Base-by-base conservation (phyloP, 352 stramenopile species). In the Aphanomyces invadans region DNA sequence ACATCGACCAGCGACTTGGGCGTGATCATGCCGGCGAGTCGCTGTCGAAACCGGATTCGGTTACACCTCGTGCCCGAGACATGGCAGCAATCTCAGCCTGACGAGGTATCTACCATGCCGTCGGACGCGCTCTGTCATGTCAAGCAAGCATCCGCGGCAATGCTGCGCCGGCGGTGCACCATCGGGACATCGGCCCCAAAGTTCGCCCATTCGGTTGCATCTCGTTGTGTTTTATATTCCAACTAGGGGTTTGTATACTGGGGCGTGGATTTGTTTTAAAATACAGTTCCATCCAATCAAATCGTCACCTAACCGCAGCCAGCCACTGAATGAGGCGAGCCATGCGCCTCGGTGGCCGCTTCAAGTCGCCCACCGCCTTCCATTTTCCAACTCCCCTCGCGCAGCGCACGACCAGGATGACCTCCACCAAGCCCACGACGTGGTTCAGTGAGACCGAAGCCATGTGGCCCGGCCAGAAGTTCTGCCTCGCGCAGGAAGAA, bases 401-500 rank as follows among this genome's bases (percentile, higher is more conserved):
- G 17, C 17, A 19, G n/a, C 31, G 39, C 36, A 64, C 5, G 12
- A 57, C 1, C 23, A 25, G 21, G 19, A 52, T 52, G 11, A 3
- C 38, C 11, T 28, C 17, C 36, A 52, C 55, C 36, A 64, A 51
- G 55, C 31, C 21, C 12, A 57, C 49, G 49, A 57, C 49, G 64
- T 99, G 96, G 96, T 98, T 99, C 78, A 89, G 78, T 29, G 96
- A 99, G 76, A 94, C 80, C 3, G 95, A 98, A 74, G 83, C 89
- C 59, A 92, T 98, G 73, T 98, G 95, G 95, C 91, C 92, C 11
- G 89, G 84, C 60, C 88, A 94, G 63, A 91, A 89, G 75, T 93
- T 96, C 76, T 96, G 86, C 62, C 78, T 98, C 39, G 73, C 98
- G 74, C 87, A 98, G 69, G 88, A 98, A 62, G 73, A 98, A 48